These are phyloP conservation scores for Fraxinus excelsior DNA, from an alignment of 257 asterid species.

Conservation along the genomic window DNA sequence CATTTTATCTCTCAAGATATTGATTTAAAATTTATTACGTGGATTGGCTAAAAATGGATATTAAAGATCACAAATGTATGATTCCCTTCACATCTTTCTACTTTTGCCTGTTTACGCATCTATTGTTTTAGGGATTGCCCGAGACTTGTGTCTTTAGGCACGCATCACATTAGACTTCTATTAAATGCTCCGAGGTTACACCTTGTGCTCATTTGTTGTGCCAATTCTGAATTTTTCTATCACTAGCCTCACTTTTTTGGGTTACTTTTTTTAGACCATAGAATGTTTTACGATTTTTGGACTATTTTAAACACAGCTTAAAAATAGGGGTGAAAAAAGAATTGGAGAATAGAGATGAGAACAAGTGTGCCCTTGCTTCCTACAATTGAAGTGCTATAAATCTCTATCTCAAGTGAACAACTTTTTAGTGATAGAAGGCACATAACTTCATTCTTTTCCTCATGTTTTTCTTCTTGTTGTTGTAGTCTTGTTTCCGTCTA, in stretches of 20 bases:
- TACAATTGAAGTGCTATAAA: background rate
- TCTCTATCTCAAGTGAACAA: background rate
- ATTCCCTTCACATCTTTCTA: background rate
- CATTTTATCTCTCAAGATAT: background rate
- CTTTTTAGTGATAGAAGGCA: background rate
- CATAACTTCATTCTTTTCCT: background rate
- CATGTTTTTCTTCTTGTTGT: too few relatives aligned
- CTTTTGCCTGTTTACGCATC: background rate
- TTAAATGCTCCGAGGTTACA: background rate
- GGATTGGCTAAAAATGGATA: background rate
- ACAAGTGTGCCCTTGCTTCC: background rate
- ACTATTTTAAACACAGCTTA: background rate
- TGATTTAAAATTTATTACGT: background rate
- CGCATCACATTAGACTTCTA: background rate
- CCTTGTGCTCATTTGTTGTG: background rate
- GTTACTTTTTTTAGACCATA: background rate
- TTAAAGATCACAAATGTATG: background rate
- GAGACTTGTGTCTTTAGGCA: background rate
- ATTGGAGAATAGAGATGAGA: background rate
- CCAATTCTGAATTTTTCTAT: background rate
- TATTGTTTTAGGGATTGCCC: background rate
- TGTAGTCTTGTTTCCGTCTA: background rate
- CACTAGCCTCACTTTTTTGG: background rate
- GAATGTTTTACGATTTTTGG: background rate
- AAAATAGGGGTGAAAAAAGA: background rate